Conservation (phyloP, 164 flowering plant genomes). For the Vitis labrusca region DNA sequence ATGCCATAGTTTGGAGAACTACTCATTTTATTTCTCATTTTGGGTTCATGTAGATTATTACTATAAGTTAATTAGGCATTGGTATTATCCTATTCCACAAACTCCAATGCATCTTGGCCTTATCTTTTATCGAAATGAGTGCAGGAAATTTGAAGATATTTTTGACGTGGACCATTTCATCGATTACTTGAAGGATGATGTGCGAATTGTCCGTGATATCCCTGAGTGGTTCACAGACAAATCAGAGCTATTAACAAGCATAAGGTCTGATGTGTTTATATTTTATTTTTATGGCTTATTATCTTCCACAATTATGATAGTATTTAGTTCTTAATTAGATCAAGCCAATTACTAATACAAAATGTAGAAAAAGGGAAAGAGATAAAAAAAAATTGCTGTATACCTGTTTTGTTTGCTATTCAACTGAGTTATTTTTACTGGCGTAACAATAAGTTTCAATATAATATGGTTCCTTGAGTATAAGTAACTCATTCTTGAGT, state of each 20-base stretch:
- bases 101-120: constrained; percentile 4
- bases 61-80: constrained; percentile 3
- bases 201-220: constrained; percentile 90
- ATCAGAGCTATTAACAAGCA: constrained; percentile 85
- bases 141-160: constrained; percentile 96
- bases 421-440: too few species aligned
- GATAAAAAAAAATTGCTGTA: too few species aligned
- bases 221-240: constrained; percentile 98
- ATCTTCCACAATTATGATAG: neutral
- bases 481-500: too few species aligned
- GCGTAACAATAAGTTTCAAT: too few species aligned
- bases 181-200: constrained; percentile 95
- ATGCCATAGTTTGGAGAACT: too few species aligned
- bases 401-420: too few species aligned
- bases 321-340: too few species aligned
- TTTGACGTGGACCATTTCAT: constrained; percentile 99
- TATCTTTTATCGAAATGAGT: constrained; percentile 5
- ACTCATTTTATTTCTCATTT: neutral
- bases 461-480: too few species aligned
- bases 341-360: too few species aligned
- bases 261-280: constrained; percentile 52
- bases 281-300: constrained; percentile 4
- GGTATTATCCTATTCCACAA: neutral
- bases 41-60: neutral
- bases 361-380: too few species aligned